Base-by-base conservation (phyloP, 176 grass and related monocot species). In the Zea luxurians region DNA sequence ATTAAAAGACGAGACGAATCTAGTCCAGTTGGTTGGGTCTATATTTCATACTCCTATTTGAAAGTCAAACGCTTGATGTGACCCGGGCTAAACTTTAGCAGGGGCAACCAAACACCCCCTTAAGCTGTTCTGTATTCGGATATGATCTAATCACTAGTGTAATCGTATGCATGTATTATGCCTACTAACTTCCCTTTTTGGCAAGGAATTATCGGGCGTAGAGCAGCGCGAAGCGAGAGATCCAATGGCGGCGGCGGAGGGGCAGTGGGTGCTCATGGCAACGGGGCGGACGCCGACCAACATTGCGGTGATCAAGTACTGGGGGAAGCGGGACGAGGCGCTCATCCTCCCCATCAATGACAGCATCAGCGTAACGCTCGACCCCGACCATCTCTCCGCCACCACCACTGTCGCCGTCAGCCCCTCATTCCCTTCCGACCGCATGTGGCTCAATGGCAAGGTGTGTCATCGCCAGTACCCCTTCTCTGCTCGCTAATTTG, bases 221-320 rank as follows among this genome's bases (percentile, higher is more conserved):
- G 44, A 36, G 21, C 48, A 18, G 34, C 16, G 37, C 10, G 36
- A 16, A 17, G 58, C 47, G 58, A 53, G 18, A 10, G 76, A 27
- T 53, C 46, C 66, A 44, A 77, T 82, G 70, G 44, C 43, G 80
- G 80, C 50, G 44, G 20, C 20, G 63, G 80, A 76, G 54, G 41
- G 45, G 85, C 84, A 83, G 18, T 98, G 96, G 96, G 78, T 92
- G 36, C 73, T 95, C 53, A 98, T 85, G 96, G 92, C 90, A 49
- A 98, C 96, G 74, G 96, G 83, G 9, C 82, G 89, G 47, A 83
- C 96, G 15, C 96, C 96, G 11, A 98, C 96, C 63, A 98, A 98
- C 92, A 98, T 98, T 50, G 96, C 96, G 8, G 89, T 98, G 44
- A 98, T 98, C 70, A 98, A 95, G 85, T 98, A 98, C 85, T 98